Conservation (phyloP, 169 alveolate genomes). For the Blepharisma undulans region DNA sequence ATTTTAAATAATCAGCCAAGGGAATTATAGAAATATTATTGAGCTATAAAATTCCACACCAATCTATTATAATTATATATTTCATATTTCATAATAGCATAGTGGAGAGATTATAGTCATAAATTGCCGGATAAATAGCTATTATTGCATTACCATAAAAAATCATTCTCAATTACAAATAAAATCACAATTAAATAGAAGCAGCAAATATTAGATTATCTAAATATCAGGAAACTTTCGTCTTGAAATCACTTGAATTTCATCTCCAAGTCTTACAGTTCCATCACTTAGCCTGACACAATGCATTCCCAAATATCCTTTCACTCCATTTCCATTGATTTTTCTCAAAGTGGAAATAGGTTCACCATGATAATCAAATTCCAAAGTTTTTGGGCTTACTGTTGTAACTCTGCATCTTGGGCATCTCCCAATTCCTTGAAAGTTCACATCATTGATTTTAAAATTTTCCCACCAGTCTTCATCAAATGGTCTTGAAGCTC, state of each 20-base stretch:
- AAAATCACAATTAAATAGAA: no score
- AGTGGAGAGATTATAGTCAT: no score
- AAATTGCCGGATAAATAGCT: no score
- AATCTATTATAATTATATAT: no score
- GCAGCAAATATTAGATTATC: no score
- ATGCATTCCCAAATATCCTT: constrained; percentile 11
- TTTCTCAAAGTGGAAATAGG: constrained; percentile 24
- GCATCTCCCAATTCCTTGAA: constrained; percentile 18
- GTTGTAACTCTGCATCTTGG: neutral
- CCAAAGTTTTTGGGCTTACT: neutral
- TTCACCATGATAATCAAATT: neutral
- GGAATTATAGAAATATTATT: no score
- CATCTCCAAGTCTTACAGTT: neutral
- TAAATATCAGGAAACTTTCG: neutral
- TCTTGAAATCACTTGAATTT: neutral
- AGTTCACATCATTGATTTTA: neutral
- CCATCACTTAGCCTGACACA: neutral
- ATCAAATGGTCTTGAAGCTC: neutral
- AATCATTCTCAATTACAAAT: no score
- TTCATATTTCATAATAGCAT: no score
- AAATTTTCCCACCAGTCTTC: constrained; percentile 29
- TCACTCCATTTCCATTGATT: constrained; percentile 29
- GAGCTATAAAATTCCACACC: no score
- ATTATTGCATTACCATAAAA: no score
- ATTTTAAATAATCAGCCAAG: no score